A percentile compares a stretch with the other conserved stretches of the same genome.
Evolutionary conservation across 2,329 filamentous ascomycete species (phyloP).

Genomic region (Pseudonectria buxi): DNA sequence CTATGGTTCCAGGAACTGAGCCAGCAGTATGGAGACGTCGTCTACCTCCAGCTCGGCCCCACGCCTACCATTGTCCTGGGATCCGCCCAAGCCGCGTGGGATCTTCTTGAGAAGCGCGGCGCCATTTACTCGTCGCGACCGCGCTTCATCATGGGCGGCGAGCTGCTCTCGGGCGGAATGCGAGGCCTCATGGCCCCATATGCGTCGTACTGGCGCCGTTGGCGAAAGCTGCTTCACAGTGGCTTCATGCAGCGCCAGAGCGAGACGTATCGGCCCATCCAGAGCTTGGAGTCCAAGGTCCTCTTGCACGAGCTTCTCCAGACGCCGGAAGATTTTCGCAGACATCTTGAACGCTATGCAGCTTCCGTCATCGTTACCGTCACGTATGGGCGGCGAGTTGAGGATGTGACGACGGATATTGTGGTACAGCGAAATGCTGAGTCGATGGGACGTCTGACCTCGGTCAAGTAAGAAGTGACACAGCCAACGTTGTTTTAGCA

Average conservation of each 20-base stretch:
- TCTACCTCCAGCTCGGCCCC: conserved; percentile 36
- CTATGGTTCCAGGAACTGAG: conserved; percentile 35
- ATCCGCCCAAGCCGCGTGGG: conserved; percentile 36
- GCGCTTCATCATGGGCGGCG: conserved; percentile 39
- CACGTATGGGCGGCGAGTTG: conserved; percentile 30
- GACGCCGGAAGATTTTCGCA: conserved; percentile 20
- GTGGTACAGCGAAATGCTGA: conserved; percentile 33
- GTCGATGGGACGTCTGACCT: conserved; percentile 36
- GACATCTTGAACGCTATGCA: conserved; percentile 21
- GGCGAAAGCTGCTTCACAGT: conserved; percentile 36
- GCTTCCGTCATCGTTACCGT: conserved; percentile 37
- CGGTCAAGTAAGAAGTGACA: conserved; percentile 31
- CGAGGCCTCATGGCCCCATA: conserved; percentile 39
- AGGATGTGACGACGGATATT: conserved; percentile 26
- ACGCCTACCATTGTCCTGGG: conserved; percentile 37
- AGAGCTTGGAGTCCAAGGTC: conserved; percentile 34
- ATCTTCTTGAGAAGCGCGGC: conserved; percentile 37
- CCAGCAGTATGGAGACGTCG: conserved; percentile 33
- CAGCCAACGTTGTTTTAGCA: background rate
- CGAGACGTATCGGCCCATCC: conserved; percentile 34
- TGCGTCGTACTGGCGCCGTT: conserved; percentile 34
- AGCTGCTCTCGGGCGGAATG: conserved; percentile 34
- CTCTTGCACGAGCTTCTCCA: conserved; percentile 32
- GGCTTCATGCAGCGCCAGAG: conserved; percentile 39
- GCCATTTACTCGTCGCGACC: conserved; percentile 38